phyloP scores from a whole-genome alignment of 306 rosid species.

The Canavalia ensiformis region DNA sequence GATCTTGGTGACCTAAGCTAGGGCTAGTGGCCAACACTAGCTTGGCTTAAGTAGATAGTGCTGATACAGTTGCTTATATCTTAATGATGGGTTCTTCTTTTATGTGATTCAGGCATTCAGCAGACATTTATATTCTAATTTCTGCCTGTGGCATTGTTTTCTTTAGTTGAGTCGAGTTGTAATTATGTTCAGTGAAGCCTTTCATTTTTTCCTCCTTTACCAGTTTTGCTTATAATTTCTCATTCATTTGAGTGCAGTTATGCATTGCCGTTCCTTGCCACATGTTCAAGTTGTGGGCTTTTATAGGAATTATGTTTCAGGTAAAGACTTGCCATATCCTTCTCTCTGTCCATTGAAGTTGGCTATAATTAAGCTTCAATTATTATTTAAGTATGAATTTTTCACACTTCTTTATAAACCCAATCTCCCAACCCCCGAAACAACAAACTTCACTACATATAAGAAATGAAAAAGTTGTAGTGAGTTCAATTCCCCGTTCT shows the following conservation, averaged over 20 bases:
- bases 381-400: slow-evolving; percentile 1
- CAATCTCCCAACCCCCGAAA: not conserved
- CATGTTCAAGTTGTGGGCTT: slow-evolving; percentile 95
- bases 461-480: slow-evolving; percentile 27
- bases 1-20: too few species aligned
- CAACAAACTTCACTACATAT: not conserved
- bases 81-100: slow-evolving; percentile 38
- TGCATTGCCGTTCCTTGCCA: slow-evolving; percentile 98
- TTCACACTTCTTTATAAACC: not conserved
- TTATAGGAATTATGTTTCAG: slow-evolving; percentile 91
- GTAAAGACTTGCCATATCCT: slow-evolving; percentile 50
- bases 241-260: slow-evolving; percentile 61
- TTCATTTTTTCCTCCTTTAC: slow-evolving; percentile 8
- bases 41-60: slow-evolving; percentile 25
- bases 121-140: not conserved
- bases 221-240: slow-evolving; percentile 39
- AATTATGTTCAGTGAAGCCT: slow-evolving; percentile 26
- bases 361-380: slow-evolving; percentile 5
- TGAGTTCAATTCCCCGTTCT: slow-evolving; percentile 21
- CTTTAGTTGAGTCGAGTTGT: slow-evolving; percentile 16
- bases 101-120: not conserved
- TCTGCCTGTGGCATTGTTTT: not conserved
- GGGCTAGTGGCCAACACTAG: not conserved
- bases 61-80: slow-evolving; percentile 7
- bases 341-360: not conserved